phyloP scores from a whole-genome alignment of 331 rosid species.

The Acacia pycnantha region DNA sequence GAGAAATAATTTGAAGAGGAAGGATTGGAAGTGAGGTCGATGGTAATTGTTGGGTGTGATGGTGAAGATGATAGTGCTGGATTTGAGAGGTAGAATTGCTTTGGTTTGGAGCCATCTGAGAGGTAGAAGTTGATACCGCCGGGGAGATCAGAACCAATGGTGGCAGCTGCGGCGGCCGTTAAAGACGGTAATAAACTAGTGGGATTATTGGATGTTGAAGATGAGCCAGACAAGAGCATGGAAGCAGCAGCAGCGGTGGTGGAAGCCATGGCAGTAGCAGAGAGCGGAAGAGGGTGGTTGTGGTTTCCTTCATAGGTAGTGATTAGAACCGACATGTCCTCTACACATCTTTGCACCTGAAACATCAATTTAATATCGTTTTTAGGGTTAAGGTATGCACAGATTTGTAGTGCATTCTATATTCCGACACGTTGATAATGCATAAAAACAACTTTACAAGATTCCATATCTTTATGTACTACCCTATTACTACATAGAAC shows the following conservation, averaged over 20 bases:
- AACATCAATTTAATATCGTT: not conserved
- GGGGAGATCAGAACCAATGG: constrained; percentile 37
- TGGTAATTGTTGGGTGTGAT: constrained; percentile 69
- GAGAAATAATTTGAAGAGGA: constrained; percentile 27
- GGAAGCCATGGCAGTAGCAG: constrained; percentile 92
- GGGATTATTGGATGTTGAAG: constrained; percentile 42
- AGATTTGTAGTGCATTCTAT: too few relatives aligned
- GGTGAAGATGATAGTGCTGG: constrained; percentile 51
- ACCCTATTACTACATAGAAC: too few relatives aligned
- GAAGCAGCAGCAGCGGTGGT: constrained; percentile 83
- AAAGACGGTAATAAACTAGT: constrained; percentile 25
- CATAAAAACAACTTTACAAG: too few relatives aligned
- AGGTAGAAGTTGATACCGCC: constrained; percentile 57
- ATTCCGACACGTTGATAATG: too few relatives aligned
- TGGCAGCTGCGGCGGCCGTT: constrained; percentile 7
- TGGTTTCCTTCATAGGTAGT: constrained; percentile 85
- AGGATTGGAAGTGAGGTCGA: constrained; percentile 73
- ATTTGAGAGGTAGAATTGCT: constrained; percentile 52
- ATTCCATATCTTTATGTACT: too few relatives aligned
- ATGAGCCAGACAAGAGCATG: constrained; percentile 72
- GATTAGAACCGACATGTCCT: constrained; percentile 74
- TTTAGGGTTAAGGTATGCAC: too few relatives aligned
- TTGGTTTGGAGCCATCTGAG: constrained; percentile 43
- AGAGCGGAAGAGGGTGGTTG: constrained; percentile 75
- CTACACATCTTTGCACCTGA: constrained; percentile 82